phyloP scores from a whole-genome alignment of 306 rosid genomes.

The Vigna mungo region DNA sequence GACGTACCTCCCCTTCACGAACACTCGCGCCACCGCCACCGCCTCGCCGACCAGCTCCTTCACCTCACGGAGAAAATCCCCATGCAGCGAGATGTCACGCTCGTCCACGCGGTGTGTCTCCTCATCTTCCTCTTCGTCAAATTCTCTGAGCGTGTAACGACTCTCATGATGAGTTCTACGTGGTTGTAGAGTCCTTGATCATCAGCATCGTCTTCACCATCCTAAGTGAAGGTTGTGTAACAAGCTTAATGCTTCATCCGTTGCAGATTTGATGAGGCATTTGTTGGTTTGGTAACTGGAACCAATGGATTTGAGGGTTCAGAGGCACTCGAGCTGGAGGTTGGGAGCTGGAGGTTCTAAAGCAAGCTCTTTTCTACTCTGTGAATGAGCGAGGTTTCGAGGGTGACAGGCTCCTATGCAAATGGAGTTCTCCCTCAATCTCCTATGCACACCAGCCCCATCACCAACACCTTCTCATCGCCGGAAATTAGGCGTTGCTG shows the following conservation, averaged over 20 bases:
- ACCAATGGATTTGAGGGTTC: slow-evolving; percentile 60
- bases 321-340: slow-evolving; percentile 50
- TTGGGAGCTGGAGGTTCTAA: slow-evolving; percentile 33
- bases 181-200: too few relatives aligned
- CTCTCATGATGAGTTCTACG: too few relatives aligned
- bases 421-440: too few relatives aligned
- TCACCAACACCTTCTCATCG: too few relatives aligned
- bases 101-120: slow-evolving; percentile 79
- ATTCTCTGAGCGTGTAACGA: too few relatives aligned
- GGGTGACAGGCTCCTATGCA: too few relatives aligned
- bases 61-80: slow-evolving; percentile 68
- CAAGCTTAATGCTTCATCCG: slow-evolving; percentile 66
- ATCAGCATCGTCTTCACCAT: too few relatives aligned
- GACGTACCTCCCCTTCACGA: slow-evolving; percentile 83
- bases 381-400: too few relatives aligned
- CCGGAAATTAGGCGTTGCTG: too few relatives aligned
- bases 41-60: slow-evolving; percentile 50
- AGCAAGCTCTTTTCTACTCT: too few relatives aligned
- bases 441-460: too few relatives aligned
- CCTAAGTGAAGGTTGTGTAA: slow-evolving; percentile 55
- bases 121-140: background rate
- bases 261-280: slow-evolving; percentile 64
- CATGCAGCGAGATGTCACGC: slow-evolving; percentile 90
- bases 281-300: slow-evolving; percentile 65
- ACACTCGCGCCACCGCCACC: slow-evolving; percentile 64